Base-by-base conservation (phyloP, 2,329 filamentous ascomycete species). In the Pseudogymnoascus sp. region DNA sequence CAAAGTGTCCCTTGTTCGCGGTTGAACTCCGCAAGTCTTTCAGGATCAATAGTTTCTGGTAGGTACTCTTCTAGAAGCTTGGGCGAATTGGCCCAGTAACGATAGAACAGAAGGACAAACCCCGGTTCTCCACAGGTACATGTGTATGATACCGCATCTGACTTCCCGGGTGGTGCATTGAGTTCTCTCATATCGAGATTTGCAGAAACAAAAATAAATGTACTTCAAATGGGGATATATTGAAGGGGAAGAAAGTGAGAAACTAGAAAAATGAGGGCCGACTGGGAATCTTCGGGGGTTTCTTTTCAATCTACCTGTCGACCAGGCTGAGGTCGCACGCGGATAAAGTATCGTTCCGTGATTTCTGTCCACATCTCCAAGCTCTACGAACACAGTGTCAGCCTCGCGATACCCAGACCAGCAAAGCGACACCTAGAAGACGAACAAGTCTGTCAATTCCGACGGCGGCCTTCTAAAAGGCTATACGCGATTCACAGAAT, bases 61-160 rank as follows among this genome's bases (percentile, higher is more conserved):
- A 62, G 23, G 28, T 65, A 35, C 23, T 42, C 21, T 8, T 47
- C 7, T 8, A 67, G 67, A 2, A 73, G 65, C 2, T 60, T 16
- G 11, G 71, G 71, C 1, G 66, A 56, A 18, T 70, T 68, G 23
- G 64, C 60, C 47, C 68, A 74, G 59, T 74, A 74, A n/a, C 71
- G 68, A 37, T 73, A 74, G 65, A 74, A 74, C 14, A 74, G 67
- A 25, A 74, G 69, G 5, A 73, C 67, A 5, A 65, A 62, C 5
- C 72, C 72, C 11, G 64, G 63, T 10, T 64, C 35, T n/a, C 66
- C 16, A 59, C 72, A 73, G 25, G 67, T 70, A 56, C 72, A 74
- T n/a, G 59, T 68, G 59, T 69, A 73, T 7, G 70, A 68, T 6
- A 74, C 42, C 2, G 72, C 70, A 31, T 73, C 71, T 10, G 72